Conservation (phyloP, 2,329 filamentous ascomycete genomes). For the Fusarium solani-melongenae region DNA sequence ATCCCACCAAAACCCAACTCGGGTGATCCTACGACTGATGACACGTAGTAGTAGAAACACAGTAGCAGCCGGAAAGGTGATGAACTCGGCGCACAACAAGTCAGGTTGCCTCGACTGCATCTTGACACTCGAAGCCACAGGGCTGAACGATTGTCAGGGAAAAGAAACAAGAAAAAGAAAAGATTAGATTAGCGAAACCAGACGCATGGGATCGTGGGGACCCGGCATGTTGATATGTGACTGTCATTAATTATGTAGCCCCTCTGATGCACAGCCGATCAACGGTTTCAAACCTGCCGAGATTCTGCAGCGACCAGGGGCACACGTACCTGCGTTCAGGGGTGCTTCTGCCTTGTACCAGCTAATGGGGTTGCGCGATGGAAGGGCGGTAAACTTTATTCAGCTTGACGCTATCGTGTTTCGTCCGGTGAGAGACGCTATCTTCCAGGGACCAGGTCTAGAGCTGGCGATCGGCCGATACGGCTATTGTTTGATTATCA, state of each 20-base stretch:
- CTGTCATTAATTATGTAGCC: not conserved
- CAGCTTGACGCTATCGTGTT: not conserved
- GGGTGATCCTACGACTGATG: conserved; percentile 27
- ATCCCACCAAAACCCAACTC: conserved; percentile 37
- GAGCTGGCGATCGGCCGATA: not conserved
- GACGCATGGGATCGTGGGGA: not conserved
- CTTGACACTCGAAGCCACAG: not conserved
- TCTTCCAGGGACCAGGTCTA: not conserved
- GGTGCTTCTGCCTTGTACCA: not conserved
- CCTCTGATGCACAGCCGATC: not conserved
- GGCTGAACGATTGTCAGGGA: not conserved
- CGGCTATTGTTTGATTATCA: not conserved
- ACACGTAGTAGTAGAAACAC: conserved; percentile 29
- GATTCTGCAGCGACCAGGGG: not conserved
- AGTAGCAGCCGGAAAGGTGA: conserved; percentile 35
- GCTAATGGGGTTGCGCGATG: not conserved
- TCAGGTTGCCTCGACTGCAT: conserved; percentile 26
- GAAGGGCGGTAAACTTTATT: not conserved
- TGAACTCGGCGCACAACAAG: conserved; percentile 29
- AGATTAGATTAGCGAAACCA: not conserved
- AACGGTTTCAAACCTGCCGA: not conserved
- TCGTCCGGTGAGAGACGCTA: not conserved
- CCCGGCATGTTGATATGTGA: not conserved
- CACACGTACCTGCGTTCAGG: not conserved
- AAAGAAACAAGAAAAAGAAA: not conserved